These are phyloP conservation scores for Rhodotorula sp. DNA, from an alignment of 1,284 basidiomycete species.

Conservation along the genomic window DNA sequence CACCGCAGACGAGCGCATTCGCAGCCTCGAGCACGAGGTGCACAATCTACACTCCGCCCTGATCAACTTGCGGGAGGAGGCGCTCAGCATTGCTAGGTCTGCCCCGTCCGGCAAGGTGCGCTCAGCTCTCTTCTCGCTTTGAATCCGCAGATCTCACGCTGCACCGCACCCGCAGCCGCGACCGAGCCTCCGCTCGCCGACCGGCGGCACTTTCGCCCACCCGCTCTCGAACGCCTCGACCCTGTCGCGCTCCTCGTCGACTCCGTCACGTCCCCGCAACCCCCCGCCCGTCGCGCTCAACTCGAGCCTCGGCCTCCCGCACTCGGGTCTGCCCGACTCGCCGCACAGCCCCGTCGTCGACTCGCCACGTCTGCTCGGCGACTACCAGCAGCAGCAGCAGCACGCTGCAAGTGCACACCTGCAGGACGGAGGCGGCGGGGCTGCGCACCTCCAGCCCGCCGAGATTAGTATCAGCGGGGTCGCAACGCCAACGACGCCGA, in stretches of 20 bases:
- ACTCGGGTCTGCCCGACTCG: constrained; percentile 29
- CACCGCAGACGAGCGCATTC: constrained; percentile 65
- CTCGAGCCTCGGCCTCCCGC: constrained; percentile 8
- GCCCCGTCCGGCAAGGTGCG: constrained; percentile 20
- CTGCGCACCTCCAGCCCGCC: constrained; percentile 1
- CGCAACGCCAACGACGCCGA: constrained; percentile 38
- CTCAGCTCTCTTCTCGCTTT: background rate
- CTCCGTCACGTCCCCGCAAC: constrained; percentile 17
- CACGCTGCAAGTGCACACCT: background rate
- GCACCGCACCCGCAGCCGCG: constrained; percentile 10
- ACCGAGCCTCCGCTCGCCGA: constrained; percentile 33
- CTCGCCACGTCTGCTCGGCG: constrained; percentile 24
- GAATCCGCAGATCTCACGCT: background rate
- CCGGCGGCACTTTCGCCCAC: constrained; percentile 31
- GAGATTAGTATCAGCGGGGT: constrained; percentile 33
- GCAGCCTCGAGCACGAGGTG: constrained; percentile 73
- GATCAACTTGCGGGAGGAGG: constrained; percentile 49
- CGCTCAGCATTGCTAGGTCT: constrained; percentile 5
- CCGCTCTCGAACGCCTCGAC: constrained; percentile 41
- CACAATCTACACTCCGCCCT: constrained; percentile 64
- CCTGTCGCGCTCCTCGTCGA: constrained; percentile 28
- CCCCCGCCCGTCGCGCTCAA: constrained; percentile 6
- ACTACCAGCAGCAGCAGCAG: constrained; percentile 23
- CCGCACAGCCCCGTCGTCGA: constrained; percentile 35
- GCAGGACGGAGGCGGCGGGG: background rate